Percentiles rank a stretch among this genome's conserved stretches.
Evolutionary conservation across 2,329 filamentous ascomycete species (phyloP).

Genomic region (Calonectria leucothoes): DNA sequence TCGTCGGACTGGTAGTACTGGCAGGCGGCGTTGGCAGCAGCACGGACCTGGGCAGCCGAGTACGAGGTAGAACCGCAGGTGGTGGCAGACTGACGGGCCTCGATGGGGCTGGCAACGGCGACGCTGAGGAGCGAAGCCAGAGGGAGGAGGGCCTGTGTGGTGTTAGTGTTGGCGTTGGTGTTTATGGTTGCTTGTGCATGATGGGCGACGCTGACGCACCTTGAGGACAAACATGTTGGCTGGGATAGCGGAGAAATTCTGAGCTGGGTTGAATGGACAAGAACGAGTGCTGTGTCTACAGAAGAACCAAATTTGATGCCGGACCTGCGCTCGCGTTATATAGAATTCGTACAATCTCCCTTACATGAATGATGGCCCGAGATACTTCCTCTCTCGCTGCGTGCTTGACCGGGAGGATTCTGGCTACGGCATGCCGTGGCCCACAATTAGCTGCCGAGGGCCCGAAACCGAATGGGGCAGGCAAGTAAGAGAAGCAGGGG

Average conservation of each 20-base stretch:
- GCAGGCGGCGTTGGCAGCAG: constrained; percentile 45
- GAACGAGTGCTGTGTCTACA: background rate
- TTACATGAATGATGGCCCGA: background rate
- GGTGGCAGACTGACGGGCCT: constrained; percentile 37
- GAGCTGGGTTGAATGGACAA: background rate
- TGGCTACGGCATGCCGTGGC: background rate
- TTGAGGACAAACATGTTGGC: constrained; percentile 38
- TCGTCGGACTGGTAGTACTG: constrained; percentile 32
- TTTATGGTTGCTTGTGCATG: too few relatives aligned
- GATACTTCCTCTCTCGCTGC: background rate
- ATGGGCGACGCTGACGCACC: constrained; percentile 5
- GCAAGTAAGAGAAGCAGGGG: background rate
- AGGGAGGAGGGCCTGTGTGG: constrained; percentile 35
- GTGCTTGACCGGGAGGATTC: background rate
- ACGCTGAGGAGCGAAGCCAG: constrained; percentile 44
- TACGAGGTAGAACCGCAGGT: constrained; percentile 47
- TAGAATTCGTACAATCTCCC: background rate
- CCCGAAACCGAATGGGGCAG: constrained; percentile 18
- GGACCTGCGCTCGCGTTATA: background rate
- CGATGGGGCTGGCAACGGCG: constrained; percentile 42
- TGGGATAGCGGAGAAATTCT: background rate
- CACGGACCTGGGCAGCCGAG: constrained; percentile 39
- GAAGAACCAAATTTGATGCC: background rate
- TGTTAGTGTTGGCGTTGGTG: background rate
- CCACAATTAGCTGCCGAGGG: constrained; percentile 10